Evolutionary conservation across 306 rosid genomes (phyloP).

Genomic region (Nissolia schottii): DNA sequence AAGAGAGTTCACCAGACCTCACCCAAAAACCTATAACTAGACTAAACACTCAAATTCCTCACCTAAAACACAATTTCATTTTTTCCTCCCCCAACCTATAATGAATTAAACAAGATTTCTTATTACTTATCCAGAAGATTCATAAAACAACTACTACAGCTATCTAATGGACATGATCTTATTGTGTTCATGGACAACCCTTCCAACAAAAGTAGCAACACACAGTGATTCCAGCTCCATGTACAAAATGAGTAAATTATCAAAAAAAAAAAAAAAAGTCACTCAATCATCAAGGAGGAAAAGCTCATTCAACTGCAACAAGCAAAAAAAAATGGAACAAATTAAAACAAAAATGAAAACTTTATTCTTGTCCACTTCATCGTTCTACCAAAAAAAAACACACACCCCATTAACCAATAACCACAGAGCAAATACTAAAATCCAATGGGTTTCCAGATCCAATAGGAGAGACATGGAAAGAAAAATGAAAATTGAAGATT

Average conservation of each 20-base stretch:
- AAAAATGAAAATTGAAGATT: background rate
- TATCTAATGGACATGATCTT: background rate
- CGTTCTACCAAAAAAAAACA: slow-evolving; percentile 14
- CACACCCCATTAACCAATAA: slow-evolving; percentile 16
- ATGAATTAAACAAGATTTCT: background rate
- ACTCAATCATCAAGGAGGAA: background rate
- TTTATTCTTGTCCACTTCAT: slow-evolving; percentile 18
- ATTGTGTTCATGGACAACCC: background rate
- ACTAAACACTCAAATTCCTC: slow-evolving; percentile 3
- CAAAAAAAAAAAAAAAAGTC: slow-evolving; percentile 6
- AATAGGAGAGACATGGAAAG: background rate
- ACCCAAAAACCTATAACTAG: background rate
- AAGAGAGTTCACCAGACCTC: no score
- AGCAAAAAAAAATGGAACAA: background rate
- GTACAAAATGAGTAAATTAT: background rate
- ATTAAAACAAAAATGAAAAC: slow-evolving; percentile 3
- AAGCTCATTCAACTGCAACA: slow-evolving; percentile 11
- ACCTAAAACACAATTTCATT: background rate
- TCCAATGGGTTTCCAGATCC: slow-evolving; percentile 45
- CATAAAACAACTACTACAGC: background rate
- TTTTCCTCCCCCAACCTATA: background rate
- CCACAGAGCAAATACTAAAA: background rate
- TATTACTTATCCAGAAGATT: background rate
- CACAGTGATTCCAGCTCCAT: background rate
- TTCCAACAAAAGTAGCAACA: slow-evolving; percentile 6